Percentiles rank a stretch among this genome's conserved stretches.
Conservation (phyloP, 305 asterid genomes). For the Ilex paraguariensis region DNA sequence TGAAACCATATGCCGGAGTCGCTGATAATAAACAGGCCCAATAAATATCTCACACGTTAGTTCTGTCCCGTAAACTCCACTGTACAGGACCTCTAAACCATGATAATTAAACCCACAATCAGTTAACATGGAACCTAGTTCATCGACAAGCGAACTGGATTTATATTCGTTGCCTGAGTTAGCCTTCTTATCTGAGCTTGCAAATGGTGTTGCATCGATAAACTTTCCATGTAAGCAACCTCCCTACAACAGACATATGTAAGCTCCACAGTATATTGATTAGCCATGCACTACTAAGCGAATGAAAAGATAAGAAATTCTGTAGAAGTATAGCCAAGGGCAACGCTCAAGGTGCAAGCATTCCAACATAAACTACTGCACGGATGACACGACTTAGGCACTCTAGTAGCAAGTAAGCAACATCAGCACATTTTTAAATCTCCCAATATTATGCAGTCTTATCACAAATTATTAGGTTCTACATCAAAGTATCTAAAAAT, state of each 20-base stretch:
- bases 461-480: too few relatives aligned
- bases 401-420: too few relatives aligned
- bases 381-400: too few relatives aligned
- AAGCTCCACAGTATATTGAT: neutral
- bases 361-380: too few relatives aligned
- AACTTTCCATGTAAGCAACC: constrained; percentile 84
- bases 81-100: constrained; percentile 82
- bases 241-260: constrained; percentile 42
- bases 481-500: too few relatives aligned
- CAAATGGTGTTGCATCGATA: constrained; percentile 85
- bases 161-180: constrained; percentile 40
- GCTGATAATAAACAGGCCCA: constrained; percentile 96
- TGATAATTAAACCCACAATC: constrained; percentile 79
- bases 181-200: constrained; percentile 40
- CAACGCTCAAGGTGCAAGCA: too few relatives aligned
- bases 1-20: constrained; percentile 96
- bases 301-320: too few relatives aligned
- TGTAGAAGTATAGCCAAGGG: too few relatives aligned
- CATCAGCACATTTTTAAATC: too few relatives aligned
- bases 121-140: constrained; percentile 66
- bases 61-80: constrained; percentile 91
- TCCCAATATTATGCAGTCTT: too few relatives aligned
- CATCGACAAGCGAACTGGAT: constrained; percentile 61
- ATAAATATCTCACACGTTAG: constrained; percentile 84
- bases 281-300: too few relatives aligned